Conservation (phyloP, 495 filamentous ascomycete genomes). For the Talaromyces borbonicus region DNA sequence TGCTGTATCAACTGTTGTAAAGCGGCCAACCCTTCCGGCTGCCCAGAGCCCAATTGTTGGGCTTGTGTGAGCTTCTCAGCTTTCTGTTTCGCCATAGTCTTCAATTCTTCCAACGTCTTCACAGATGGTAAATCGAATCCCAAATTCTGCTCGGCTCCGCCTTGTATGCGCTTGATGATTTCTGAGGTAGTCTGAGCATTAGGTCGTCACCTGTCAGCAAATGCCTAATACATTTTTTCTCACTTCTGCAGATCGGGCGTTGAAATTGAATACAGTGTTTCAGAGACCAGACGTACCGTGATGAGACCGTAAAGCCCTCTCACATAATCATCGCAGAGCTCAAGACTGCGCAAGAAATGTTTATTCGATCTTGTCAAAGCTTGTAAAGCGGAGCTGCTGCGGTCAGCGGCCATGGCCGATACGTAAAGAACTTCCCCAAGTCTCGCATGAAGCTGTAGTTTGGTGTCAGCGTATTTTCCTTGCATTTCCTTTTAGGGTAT, state of each 20-base stretch:
- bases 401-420: constrained; percentile 41
- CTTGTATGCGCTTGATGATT: constrained; percentile 4
- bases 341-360: constrained; percentile 79
- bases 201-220: constrained; percentile 1
- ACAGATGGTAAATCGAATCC: constrained; percentile 19
- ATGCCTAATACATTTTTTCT: neutral
- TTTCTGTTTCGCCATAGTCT: constrained; percentile 61
- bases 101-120: constrained; percentile 53
- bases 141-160: neutral
- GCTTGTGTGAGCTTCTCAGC: constrained; percentile 66
- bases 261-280: too few species aligned
- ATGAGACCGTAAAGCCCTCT: constrained; percentile 87
- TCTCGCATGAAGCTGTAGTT: constrained; percentile 66
- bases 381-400: constrained; percentile 30
- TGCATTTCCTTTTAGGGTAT: constrained; percentile 9
- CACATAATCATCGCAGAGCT: constrained; percentile 87
- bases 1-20: constrained; percentile 3
- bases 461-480: constrained; percentile 13
- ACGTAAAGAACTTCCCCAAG: constrained; percentile 77
- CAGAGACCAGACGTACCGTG: too few species aligned
- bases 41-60: constrained; percentile 27
- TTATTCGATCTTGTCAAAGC: constrained; percentile 61
- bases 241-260: too few species aligned
- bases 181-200: neutral
- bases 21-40: neutral